Conservation (phyloP, 176 grass and related monocot species). For the Elaeis guineensis region DNA sequence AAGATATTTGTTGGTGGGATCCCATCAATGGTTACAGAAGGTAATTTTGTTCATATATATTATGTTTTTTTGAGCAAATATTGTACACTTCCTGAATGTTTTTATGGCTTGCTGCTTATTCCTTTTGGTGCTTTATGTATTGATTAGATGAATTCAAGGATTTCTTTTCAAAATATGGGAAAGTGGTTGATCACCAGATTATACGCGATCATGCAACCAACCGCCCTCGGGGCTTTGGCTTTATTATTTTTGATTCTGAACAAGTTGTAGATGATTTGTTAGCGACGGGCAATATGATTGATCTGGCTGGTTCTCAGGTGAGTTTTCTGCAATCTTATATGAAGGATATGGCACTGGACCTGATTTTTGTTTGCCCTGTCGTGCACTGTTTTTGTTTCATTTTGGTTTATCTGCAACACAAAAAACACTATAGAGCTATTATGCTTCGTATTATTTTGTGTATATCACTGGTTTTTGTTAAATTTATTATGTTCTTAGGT, state of each 20-base stretch:
- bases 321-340: slow-evolving; percentile 28
- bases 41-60: slow-evolving; percentile 28
- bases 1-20: slow-evolving; percentile 95
- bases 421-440: too few species aligned
- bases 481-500: background rate
- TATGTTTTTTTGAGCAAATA: too few species aligned
- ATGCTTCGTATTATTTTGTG: too few species aligned
- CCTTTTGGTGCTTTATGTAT: slow-evolving; percentile 21
- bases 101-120: background rate
- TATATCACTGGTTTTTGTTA: background rate
- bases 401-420: too few species aligned
- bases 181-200: slow-evolving; percentile 81
- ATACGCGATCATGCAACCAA: slow-evolving; percentile 79
- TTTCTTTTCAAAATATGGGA: slow-evolving; percentile 69
- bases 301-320: slow-evolving; percentile 78
- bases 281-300: slow-evolving; percentile 89
- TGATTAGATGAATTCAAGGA: slow-evolving; percentile 70
- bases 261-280: slow-evolving; percentile 80
- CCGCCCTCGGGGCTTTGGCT: slow-evolving; percentile 82
- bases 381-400: background rate
- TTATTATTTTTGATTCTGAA: slow-evolving; percentile 90
- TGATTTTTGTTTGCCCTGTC: background rate
- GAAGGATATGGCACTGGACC: slow-evolving; percentile 15
- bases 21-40: slow-evolving; percentile 56
- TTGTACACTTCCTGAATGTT: too few species aligned